phyloP scores from a whole-genome alignment of 2,329 filamentous ascomycete species.

The Graphiopsis chlorocephala region DNA sequence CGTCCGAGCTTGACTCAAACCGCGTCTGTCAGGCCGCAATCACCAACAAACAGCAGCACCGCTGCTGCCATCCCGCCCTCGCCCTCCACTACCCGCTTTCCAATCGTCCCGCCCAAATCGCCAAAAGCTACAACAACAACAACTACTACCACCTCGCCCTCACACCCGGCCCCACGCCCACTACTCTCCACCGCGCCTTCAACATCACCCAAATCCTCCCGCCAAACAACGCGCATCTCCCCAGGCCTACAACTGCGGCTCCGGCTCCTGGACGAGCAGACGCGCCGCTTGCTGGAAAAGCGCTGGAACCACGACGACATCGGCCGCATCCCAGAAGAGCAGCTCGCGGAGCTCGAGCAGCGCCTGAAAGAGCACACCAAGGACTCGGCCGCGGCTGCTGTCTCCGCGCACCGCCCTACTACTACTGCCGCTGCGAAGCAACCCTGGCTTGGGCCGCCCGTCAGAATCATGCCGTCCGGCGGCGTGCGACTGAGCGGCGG shows the following conservation, averaged over 20 bases:
- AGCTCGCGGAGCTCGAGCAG: slow-evolving; percentile 64
- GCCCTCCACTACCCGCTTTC: not conserved
- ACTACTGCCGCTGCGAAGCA: slow-evolving; percentile 47
- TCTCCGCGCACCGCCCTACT: not conserved
- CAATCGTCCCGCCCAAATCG: not conserved
- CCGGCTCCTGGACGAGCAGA: slow-evolving; percentile 40
- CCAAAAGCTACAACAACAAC: not conserved
- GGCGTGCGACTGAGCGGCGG: slow-evolving; percentile 32
- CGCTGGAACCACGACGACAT: slow-evolving; percentile 45
- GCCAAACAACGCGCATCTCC: slow-evolving; percentile 36
- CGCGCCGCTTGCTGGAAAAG: slow-evolving; percentile 36
- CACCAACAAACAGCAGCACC: not conserved
- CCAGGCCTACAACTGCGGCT: slow-evolving; percentile 46
- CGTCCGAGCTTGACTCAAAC: not conserved
- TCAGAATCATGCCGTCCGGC: slow-evolving; percentile 25
- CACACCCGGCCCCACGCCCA: not conserved
- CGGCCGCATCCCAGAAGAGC: slow-evolving; percentile 68
- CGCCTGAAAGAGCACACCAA: slow-evolving; percentile 40
- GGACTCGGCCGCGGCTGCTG: slow-evolving; percentile 51
- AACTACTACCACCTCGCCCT: not conserved
- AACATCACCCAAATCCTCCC: slow-evolving; percentile 28
- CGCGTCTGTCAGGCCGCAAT: not conserved
- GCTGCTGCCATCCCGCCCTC: not conserved
- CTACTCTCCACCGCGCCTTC: not conserved
- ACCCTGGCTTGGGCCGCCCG: slow-evolving; percentile 62